Percentiles rank a stretch among this genome's conserved stretches.
Conservation (phyloP, 129 eudicot genomes). For the sunflower (Helianthus annuus) region DNA sequence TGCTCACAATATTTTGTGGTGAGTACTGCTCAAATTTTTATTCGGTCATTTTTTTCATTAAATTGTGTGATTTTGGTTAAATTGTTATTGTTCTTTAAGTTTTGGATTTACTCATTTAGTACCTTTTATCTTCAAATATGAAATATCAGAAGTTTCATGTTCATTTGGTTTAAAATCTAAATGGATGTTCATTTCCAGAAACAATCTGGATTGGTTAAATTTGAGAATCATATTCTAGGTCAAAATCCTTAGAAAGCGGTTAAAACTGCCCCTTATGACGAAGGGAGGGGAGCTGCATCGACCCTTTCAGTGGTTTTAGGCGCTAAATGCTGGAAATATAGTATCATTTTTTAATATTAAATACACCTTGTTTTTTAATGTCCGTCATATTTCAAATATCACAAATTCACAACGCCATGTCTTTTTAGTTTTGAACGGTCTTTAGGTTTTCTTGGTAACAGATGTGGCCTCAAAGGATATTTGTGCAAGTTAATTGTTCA, state of each 20-base stretch:
- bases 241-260: no score
- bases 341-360: neutral
- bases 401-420: neutral
- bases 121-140: neutral
- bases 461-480: neutral
- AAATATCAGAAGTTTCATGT: no score
- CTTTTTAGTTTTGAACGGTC: neutral
- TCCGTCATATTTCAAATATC: neutral
- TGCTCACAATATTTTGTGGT: slow-evolving; percentile 85
- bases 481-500: neutral
- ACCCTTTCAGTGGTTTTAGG: no score
- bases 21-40: slow-evolving; percentile 31
- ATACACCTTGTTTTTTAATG: neutral
- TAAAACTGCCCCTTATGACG: no score
- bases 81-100: neutral
- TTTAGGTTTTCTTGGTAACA: neutral
- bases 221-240: neutral
- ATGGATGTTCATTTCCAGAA: neutral
- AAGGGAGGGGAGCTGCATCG: no score
- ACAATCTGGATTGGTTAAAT: neutral
- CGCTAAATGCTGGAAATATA: no score
- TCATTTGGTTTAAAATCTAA: neutral
- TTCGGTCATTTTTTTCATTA: neutral
- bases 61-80: neutral
- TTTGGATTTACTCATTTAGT: neutral